A percentile compares a stretch with the other conserved stretches of the same genome.
Evolutionary conservation across 352 stramenopile genomes (phyloP).

Genomic region (Phytophthora pini): DNA sequence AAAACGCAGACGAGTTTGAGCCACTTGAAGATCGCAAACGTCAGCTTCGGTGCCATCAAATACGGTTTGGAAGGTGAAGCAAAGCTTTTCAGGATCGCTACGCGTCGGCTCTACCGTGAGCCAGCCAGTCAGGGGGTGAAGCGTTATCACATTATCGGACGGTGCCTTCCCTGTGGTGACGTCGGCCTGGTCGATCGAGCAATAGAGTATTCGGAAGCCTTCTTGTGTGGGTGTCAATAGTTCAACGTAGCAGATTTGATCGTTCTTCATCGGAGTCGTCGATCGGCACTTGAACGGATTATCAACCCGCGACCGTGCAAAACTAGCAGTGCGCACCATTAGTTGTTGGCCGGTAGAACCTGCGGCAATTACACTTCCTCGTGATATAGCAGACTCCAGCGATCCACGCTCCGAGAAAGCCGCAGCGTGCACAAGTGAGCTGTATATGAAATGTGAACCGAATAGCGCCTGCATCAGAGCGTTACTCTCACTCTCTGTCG

Average conservation of each 20-base stretch:
- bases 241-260: constrained; percentile 41
- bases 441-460: constrained; percentile 38
- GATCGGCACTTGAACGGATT: constrained; percentile 3
- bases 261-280: constrained; percentile 15
- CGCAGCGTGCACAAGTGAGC: constrained; percentile 34
- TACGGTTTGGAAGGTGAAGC: constrained; percentile 31
- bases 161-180: constrained; percentile 31
- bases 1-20: constrained; percentile 23
- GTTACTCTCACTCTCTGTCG: constrained; percentile 40
- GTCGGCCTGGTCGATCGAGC: constrained; percentile 22
- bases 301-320: not conserved
- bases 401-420: constrained; percentile 9
- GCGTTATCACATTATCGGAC: constrained; percentile 13
- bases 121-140: constrained; percentile 37
- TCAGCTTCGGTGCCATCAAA: constrained; percentile 24
- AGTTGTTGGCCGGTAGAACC: constrained; percentile 21
- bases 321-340: constrained; percentile 15
- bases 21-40: constrained; percentile 19
- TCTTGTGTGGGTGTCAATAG: constrained; percentile 27
- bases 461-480: constrained; percentile 22
- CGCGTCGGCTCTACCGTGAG: constrained; percentile 19
- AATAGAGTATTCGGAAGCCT: constrained; percentile 32
- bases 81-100: constrained; percentile 7
- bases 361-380: not conserved
- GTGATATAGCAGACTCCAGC: constrained; percentile 7